These are phyloP conservation scores for Penicillium bialowiezense DNA, from an alignment of 495 filamentous ascomycete species.

Conservation along the genomic window DNA sequence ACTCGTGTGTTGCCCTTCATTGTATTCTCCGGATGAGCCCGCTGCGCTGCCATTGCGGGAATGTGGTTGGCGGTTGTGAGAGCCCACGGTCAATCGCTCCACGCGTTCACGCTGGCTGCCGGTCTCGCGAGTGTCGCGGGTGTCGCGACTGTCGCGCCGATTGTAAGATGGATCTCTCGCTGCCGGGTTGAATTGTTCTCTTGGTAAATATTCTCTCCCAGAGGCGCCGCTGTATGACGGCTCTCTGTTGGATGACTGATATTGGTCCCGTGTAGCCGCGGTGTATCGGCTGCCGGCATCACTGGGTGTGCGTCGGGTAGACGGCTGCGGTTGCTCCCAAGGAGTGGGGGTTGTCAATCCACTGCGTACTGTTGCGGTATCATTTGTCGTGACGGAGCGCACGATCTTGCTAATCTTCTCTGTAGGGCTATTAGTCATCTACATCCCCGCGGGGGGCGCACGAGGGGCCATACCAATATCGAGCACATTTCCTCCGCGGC, in stretches of 20 bases:
- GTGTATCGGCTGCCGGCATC: conserved; percentile 44
- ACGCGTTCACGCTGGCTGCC: conserved; percentile 48
- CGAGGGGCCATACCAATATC: conserved; percentile 71
- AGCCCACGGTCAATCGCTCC: conserved; percentile 56
- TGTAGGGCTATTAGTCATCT: conserved; percentile 31
- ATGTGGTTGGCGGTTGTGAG: conserved; percentile 46
- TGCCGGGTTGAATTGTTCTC: conserved; percentile 2
- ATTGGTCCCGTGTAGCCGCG: conserved; percentile 8
- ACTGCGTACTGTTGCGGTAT: conserved; percentile 50
- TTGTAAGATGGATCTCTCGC: neutral
- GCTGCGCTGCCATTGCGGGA: conserved; percentile 73
- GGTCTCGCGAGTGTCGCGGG: too few species aligned
- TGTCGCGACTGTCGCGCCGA: conserved; percentile 56
- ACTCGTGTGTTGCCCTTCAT: conserved; percentile 53
- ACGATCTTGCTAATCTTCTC: conserved; percentile 97
- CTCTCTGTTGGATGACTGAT: neutral
- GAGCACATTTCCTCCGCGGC: conserved; percentile 88
- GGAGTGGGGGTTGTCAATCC: conserved; percentile 53
- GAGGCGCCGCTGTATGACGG: conserved; percentile 4
- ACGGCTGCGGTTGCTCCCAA: conserved; percentile 57
- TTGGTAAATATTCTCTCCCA: neutral
- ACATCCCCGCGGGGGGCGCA: neutral
- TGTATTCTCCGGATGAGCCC: conserved; percentile 73
- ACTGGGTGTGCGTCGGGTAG: conserved; percentile 45
- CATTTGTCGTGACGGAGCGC: conserved; percentile 72